Evolutionary conservation across 1,284 basidiomycete species (phyloP), one percentile per base, ranked within the genome.

Genomic region (Sphaerobolus stellatus): DNA sequence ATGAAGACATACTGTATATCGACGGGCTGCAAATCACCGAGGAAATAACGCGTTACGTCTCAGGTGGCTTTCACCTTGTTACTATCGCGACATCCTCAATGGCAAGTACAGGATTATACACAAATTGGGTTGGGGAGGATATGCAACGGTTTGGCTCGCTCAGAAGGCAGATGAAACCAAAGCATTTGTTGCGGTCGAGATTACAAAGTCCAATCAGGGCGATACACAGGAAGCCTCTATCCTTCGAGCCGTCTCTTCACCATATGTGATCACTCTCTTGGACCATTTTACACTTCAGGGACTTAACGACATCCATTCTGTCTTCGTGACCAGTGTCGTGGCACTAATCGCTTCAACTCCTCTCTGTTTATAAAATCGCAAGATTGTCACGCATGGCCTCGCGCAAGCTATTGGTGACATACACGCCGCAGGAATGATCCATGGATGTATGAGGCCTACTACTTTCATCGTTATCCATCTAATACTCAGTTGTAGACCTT

Each of bases 101-200:
- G 64, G 68, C 3, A 67, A 72, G 33, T 75, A 69, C 57, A 66
- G 54, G 44, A 55, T 75, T 18, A 30, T 75, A 27, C 70, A 75
- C 56, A 75, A 75, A 62, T 67, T 75, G 1, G 73, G 73, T 18
- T 71, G 60, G 52, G 73, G 74, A n/a, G 70, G 71, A 11, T 71
- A 67, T 7, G 72, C 73, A 30, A 74, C 73, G 28, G 61, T 75
- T 22, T 75, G 74, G 74, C 69, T 76, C 6, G 73, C 69, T 22
- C 68, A 36, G 18, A 36, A 11, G 18, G 18, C 18, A 18, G 33
- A 36, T 36, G 33, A 36, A 36, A 36, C 18, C 33, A 36, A 36
- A 11, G 33, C 33, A 11, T 18, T 36, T 36, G 33, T 36, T 36
- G 33, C 33, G 18, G 33, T 36, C 11, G 18, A 36, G 33, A 36